Evolutionary conservation across 2,329 filamentous ascomycete species (phyloP).

Genomic region (Claviceps cyperi): DNA sequence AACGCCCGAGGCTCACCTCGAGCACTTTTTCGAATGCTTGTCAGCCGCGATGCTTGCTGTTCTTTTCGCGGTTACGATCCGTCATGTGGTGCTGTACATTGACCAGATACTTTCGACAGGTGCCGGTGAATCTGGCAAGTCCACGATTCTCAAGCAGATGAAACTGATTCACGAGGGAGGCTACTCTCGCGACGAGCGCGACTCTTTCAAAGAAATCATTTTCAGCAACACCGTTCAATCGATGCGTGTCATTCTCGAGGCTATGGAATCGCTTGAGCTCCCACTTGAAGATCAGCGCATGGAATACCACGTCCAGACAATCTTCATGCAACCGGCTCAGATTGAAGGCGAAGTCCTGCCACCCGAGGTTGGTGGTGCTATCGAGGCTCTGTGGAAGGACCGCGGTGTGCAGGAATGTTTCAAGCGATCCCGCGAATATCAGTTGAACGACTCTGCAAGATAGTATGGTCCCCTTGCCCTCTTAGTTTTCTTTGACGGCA

Average conservation of each 20-base stretch:
- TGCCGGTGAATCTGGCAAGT: slow-evolving; percentile 77
- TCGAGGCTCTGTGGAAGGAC: slow-evolving; percentile 86
- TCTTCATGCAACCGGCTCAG: slow-evolving; percentile 96
- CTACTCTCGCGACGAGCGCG: slow-evolving; percentile 78
- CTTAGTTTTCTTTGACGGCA: neutral
- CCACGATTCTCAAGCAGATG: slow-evolving; percentile 33
- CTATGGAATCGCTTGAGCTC: slow-evolving; percentile 57
- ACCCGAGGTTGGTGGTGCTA: slow-evolving; percentile 86
- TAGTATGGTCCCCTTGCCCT: slow-evolving; percentile 41
- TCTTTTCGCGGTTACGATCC: no score
- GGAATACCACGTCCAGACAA: slow-evolving; percentile 95
- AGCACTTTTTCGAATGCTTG: no score
- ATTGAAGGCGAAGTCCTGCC: slow-evolving; percentile 90
- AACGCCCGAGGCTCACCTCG: neutral
- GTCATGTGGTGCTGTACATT: neutral
- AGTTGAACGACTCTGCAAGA: slow-evolving; percentile 90
- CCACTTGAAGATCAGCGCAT: slow-evolving; percentile 82
- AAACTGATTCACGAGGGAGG: slow-evolving; percentile 99
- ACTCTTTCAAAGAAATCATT: slow-evolving; percentile 58
- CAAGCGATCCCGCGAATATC: slow-evolving; percentile 89
- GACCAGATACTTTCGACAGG: slow-evolving; percentile 34
- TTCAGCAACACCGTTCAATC: slow-evolving; percentile 58
- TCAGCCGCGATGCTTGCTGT: no score
- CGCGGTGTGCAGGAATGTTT: slow-evolving; percentile 88
- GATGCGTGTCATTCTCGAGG: slow-evolving; percentile 55